Evolutionary conservation across 441 rosid species (phyloP), one percentile per base, ranked within the genome.

Genomic region (Erysimum pusillum): DNA sequence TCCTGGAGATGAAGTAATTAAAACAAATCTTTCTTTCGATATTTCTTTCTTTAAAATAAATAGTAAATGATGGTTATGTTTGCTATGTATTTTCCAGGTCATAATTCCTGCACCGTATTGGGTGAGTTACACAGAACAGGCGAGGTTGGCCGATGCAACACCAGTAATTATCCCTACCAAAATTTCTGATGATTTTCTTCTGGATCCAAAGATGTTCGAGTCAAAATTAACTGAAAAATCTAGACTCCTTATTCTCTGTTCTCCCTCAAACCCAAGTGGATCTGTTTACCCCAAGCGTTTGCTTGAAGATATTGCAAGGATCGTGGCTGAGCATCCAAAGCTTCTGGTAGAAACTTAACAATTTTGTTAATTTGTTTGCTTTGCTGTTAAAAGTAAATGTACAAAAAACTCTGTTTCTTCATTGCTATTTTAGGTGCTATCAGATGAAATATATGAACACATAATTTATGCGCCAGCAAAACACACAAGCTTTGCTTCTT

Each of bases 41-140:
- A 8, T 49, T 28, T 28, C 18, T 49, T 18, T 18, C 2, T 49
- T 49, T 17, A 2, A n/a, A n/a, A n/a, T n/a, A n/a, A n/a, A n/a
- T n/a, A n/a, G n/a, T n/a, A n/a, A n/a, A n/a, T n/a, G n/a, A n/a
- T n/a, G n/a, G n/a, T n/a, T n/a, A n/a, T n/a, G n/a, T n/a, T 9
- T n/a, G 31, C 25, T 57, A 48, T 57, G 25, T 73, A 1, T 17
- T 32, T 57, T 54, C 71, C 82, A 94, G 99, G 98, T 92, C 72
- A 82, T 94, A 66, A 91, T 95, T 74, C 99, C 98, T 7, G 93
- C 91, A 68, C 98, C 99, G 14, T 95, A 44, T 75, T 95, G 91
- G 91, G 99, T 95, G 69, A 95, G 99, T 86, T 95, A 95, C 87
- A 95, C 99, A 11, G 98, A 95, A 91, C 92, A 92, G 20, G 96